Base-by-base conservation (phyloP, 768 basidiomycete species). In the Hydnomerulius pinastri region DNA sequence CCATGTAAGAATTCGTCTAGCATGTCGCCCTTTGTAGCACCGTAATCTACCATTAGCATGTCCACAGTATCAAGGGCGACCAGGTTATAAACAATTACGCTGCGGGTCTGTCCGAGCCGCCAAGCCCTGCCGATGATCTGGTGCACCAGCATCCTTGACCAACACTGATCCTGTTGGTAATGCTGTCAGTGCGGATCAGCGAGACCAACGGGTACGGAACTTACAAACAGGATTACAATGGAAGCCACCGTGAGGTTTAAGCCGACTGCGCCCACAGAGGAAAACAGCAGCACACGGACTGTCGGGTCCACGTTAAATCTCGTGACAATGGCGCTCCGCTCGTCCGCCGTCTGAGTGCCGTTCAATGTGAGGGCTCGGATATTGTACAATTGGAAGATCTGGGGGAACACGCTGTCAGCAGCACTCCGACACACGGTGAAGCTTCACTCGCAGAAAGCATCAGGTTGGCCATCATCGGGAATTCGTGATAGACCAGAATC, bases 161-260 rank as follows among this genome's bases (percentile, higher is more conserved):
- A 57, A 18, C 55, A 56, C 28, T 56, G 45, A 30, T n/a, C 18
- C 25, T 13, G 25, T 6, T n/a, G n/a, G n/a, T 6, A 35, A 21
- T 8, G n/a, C 7, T 6, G 10, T 12, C 7, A n/a, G 5, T 30
- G 1, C 12, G n/a, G n/a, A n/a, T n/a, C n/a, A n/a, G n/a, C n/a
- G n/a, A n/a, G n/a, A n/a, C n/a, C n/a, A n/a, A n/a, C n/a, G n/a
- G n/a, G n/a, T n/a, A n/a, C n/a, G n/a, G n/a, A 21, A 50, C 62
- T 55, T 30, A 67, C 62, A 12, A 67, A 56, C 21, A 67, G 55
- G 6, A 67, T 58, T 2, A 67, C 50, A 11, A 48, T 32, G 21
- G 44, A 40, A 0, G 64, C 56, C 2, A 61, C 49, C 2, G 64
- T 41, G 0, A 66, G 46, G 33, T 66, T 68, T 0, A 66, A 58